Evolutionary conservation across 257 asterid species (phyloP), one percentile per base, ranked within the genome.

Genomic region (Nicotiana attenuata): DNA sequence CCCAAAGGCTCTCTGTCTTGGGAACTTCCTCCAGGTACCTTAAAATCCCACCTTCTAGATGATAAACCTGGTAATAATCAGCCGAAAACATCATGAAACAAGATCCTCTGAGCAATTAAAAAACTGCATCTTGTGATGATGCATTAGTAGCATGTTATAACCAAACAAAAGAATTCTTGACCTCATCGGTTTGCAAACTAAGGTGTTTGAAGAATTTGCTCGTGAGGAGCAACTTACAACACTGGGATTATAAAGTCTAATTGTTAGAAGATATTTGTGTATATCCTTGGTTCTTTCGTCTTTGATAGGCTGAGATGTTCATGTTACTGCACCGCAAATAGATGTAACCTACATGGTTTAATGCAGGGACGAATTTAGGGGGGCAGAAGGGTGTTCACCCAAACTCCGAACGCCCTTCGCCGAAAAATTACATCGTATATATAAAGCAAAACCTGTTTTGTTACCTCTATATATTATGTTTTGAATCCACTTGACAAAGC

Each of bases 21-120:
- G 98, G 98, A 60, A 96, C 92, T 90, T 96, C 98, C 88, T 94
- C 98, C 0, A 96, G 94, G 88, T 94, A 96, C 80, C 93, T 96
- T 92, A 96, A 86, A 60, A 96, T 94, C 80, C 99, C 98, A 35
- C 98, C 99, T 91, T 92, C 84, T 52, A 96, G 90, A 87, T 96
- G 99, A 91, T 94, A 96, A 76, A 96, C 99, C 99, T 96, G 71
- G 76, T 68, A 55, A 80, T 75, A n/a, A 55, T 35, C 35, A 50
- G 78, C 55, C 57, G 55, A 81, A 53, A 65, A 19, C 67, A 59
- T 9, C 26, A 15, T 57, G 13, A 78, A 78, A 63, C 69, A 59
- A 59, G 82, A 45, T 52, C 20, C 2, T 29, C 57, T n/a, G 47
- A 59, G 41, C 38, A 33, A 5, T 38, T 60, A 35, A 77, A 77